Percentiles rank a stretch among this genome's conserved stretches.
Evolutionary conservation across 371 early-diverging fungal species (phyloP).

Genomic region (Blastocladiella emersonii): DNA sequence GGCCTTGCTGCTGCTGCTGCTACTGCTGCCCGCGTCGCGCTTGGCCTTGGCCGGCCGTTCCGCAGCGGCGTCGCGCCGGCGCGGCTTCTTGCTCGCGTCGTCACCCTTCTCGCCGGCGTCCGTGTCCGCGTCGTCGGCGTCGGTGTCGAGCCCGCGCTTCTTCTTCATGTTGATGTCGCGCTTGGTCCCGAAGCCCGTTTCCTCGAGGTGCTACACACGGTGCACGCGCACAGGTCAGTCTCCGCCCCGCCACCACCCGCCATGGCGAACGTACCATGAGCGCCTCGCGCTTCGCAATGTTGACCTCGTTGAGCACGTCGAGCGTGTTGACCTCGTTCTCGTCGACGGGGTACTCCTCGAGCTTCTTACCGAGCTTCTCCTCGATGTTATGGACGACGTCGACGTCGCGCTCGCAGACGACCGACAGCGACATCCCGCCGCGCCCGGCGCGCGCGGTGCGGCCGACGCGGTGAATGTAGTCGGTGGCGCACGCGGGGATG

Average conservation of each 20-base stretch:
- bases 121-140: constrained; percentile 10
- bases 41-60: too few species aligned
- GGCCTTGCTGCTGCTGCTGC: too few species aligned
- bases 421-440: constrained; percentile 77
- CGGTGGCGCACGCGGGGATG: constrained; percentile 92
- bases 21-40: too few species aligned
- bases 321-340: constrained; percentile 50
- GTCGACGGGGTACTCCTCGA: constrained; percentile 56
- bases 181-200: constrained; percentile 54
- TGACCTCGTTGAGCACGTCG: constrained; percentile 64
- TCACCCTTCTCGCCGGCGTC: too few species aligned
- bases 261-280: constrained; percentile 43
- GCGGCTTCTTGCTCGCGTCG: too few species aligned
- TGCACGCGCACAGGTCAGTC: background rate
- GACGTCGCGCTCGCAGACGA: constrained; percentile 90
- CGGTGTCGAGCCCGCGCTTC: constrained; percentile 21
- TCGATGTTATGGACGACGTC: constrained; percentile 78
- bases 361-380: constrained; percentile 55
- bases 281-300: constrained; percentile 77
- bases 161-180: constrained; percentile 38
- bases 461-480: constrained; percentile 98
- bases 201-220: constrained; percentile 40
- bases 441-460: constrained; percentile 93
- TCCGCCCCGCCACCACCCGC: background rate
- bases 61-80: too few species aligned